phyloP scores from a whole-genome alignment of 768 basidiomycete genomes.

The Tulasnella sp. region DNA sequence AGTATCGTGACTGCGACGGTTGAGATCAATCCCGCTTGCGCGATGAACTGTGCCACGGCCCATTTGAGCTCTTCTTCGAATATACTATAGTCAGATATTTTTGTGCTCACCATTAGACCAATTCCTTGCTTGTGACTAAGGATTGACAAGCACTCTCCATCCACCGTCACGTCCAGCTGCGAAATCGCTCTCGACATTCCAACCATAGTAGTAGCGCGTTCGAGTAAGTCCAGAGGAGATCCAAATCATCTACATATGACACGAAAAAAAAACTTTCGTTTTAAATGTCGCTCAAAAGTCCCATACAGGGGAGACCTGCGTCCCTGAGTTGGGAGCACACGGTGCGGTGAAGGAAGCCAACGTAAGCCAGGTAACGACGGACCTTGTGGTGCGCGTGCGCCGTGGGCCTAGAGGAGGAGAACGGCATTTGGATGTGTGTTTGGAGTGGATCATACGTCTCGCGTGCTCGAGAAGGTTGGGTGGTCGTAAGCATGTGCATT shows the following conservation, averaged over 20 bases:
- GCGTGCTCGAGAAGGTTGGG: no score
- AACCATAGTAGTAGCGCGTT: not conserved
- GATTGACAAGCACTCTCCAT: conserved; percentile 1
- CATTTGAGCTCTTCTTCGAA: not conserved
- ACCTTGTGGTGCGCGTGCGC: not conserved
- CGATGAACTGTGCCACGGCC: not conserved
- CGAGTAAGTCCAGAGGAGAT: not conserved
- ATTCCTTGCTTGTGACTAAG: not conserved
- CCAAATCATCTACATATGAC: not conserved
- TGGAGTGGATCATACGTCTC: no score
- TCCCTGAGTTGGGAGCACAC: not conserved
- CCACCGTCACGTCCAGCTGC: not conserved
- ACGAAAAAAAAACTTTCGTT: not conserved
- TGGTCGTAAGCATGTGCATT: no score
- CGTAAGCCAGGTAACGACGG: not conserved
- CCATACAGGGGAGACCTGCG: not conserved
- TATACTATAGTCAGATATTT: not conserved
- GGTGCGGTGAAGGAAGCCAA: not conserved
- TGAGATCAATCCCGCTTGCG: conserved; percentile 7
- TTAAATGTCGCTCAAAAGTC: no score
- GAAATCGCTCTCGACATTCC: not conserved
- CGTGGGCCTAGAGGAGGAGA: no score
- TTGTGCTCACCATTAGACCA: not conserved
- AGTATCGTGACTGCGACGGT: not conserved
- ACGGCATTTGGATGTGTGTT: no score